Evolutionary conservation across 371 early-diverging fungal species (phyloP).

Genomic region (Circinella umbellata): DNA sequence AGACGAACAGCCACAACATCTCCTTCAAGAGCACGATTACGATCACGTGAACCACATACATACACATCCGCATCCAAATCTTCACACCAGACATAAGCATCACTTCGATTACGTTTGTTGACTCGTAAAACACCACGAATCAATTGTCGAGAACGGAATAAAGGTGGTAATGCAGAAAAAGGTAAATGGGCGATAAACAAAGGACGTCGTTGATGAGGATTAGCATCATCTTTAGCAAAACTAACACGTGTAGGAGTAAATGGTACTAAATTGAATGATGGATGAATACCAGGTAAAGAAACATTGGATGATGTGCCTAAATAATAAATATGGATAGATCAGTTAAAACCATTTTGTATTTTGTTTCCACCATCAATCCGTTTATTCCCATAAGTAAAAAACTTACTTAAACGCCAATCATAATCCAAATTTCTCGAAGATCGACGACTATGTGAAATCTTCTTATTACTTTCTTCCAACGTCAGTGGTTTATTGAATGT

Average conservation of each 20-base stretch:
- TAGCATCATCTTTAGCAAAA: constrained; percentile 49
- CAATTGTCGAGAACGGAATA: constrained; percentile 48
- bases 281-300: constrained; percentile 12
- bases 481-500: constrained; percentile 40
- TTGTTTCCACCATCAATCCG: not conserved
- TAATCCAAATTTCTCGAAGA: constrained; percentile 42
- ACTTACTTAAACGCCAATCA: constrained; percentile 42
- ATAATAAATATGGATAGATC: not conserved
- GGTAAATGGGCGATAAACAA: constrained; percentile 60
- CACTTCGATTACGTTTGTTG: constrained; percentile 79
- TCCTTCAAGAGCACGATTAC: constrained; percentile 88
- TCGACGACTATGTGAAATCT: constrained; percentile 16
- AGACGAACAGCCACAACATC: constrained; percentile 83
- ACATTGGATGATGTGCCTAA: constrained; percentile 20
- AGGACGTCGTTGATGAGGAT: constrained; percentile 53
- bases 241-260: constrained; percentile 49
- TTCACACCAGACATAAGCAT: constrained; percentile 84
- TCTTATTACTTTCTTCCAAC: constrained; percentile 26
- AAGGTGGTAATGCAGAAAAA: constrained; percentile 54
- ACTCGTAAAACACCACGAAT: constrained; percentile 77
- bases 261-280: constrained; percentile 45
- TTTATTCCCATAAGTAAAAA: no score
- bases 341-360: not conserved
- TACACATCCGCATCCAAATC: constrained; percentile 70
- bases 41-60: constrained; percentile 72